Percentiles rank a stretch among this genome's conserved stretches.
phyloP scores from a whole-genome alignment of 2,329 filamentous ascomycete genomes.

The Aspergillus viridinutans region DNA sequence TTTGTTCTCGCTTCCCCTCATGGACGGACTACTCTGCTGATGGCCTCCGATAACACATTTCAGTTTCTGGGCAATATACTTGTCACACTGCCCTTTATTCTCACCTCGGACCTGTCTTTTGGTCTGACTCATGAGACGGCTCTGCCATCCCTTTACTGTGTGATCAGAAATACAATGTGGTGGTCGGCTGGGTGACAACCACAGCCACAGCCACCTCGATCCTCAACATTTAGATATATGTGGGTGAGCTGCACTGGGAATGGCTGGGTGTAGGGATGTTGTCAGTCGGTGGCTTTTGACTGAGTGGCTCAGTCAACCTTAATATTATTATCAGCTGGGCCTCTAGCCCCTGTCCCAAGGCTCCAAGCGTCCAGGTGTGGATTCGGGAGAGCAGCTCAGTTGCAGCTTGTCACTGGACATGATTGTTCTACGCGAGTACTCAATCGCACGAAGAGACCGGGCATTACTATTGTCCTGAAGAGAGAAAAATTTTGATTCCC shows the following conservation, averaged over 20 bases:
- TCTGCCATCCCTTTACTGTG: background rate
- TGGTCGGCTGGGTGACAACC: background rate
- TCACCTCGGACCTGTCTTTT: background rate
- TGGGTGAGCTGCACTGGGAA: background rate
- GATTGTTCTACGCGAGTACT: background rate
- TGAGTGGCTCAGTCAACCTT: background rate
- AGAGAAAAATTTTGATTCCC: background rate
- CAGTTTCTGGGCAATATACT: background rate
- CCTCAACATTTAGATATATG: background rate
- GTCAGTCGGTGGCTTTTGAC: background rate
- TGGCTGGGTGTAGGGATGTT: background rate
- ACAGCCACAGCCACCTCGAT: background rate
- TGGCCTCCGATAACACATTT: background rate
- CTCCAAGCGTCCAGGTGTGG: background rate
- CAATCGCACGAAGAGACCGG: background rate
- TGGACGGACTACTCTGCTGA: no score
- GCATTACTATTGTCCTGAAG: background rate
- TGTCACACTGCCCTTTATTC: background rate
- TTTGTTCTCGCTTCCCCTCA: background rate
- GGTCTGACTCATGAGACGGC: background rate
- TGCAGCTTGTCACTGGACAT: background rate
- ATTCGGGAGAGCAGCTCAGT: background rate
- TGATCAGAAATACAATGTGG: background rate
- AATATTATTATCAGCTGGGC: background rate
- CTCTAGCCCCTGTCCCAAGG: background rate